Conservation (phyloP, 257 asterid genomes). For the Solanum lignicaule region DNA sequence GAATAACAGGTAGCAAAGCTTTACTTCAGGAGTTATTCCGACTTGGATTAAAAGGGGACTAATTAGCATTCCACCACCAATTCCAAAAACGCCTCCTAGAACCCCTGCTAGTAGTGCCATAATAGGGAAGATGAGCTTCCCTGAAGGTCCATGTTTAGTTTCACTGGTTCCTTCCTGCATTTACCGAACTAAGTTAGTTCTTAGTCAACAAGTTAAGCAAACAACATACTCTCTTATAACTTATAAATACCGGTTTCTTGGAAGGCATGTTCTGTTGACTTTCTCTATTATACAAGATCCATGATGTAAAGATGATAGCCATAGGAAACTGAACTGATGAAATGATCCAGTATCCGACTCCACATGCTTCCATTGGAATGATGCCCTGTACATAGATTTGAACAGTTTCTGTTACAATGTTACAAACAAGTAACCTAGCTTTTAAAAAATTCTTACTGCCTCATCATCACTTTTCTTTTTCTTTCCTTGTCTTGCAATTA, state of each 20-base stretch:
- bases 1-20: neutral
- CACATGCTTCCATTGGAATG: constrained; percentile 53
- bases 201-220: neutral
- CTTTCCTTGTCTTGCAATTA: neutral
- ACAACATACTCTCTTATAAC: neutral
- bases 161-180: constrained; percentile 31
- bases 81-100: constrained; percentile 81
- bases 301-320: constrained; percentile 51
- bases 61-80: constrained; percentile 94
- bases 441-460: neutral
- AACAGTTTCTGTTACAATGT: neutral
- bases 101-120: constrained; percentile 79
- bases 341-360: constrained; percentile 73
- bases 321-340: constrained; percentile 65
- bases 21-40: constrained; percentile 75
- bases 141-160: constrained; percentile 1
- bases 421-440: neutral
- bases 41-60: constrained; percentile 79
- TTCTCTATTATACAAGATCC: constrained; percentile 31
- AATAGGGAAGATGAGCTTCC: constrained; percentile 44
- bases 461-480: neutral
- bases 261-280: constrained; percentile 3
- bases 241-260: constrained; percentile 28
- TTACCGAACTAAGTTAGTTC: neutral
- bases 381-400: constrained; percentile 38